Evolutionary conservation across 73 alveolate species (phyloP).

Genomic region (Paramecium caudatum): DNA sequence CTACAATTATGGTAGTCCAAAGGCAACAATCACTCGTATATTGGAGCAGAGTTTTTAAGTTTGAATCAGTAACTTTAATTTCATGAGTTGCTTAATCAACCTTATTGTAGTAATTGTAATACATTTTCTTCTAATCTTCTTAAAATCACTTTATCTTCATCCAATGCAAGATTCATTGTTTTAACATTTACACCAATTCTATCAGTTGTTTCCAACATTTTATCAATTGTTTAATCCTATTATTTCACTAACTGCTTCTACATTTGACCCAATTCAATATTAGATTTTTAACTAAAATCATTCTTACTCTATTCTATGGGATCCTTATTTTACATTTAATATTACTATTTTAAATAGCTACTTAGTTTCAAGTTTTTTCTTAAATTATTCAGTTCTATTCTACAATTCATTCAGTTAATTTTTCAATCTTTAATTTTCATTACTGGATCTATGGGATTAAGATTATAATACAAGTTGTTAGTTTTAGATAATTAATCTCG

Average conservation of each 20-base stretch:
- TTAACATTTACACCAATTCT: background rate
- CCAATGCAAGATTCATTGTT: background rate
- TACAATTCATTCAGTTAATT: background rate
- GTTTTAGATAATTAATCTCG: background rate
- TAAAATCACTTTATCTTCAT: conserved; percentile 24
- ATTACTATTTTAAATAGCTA: background rate
- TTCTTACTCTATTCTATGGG: too few species aligned
- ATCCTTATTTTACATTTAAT: background rate
- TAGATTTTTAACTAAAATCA: conserved; percentile 24
- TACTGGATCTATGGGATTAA: background rate
- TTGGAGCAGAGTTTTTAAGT: background rate
- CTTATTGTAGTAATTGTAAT: background rate
- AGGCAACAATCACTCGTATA: conserved; percentile 63
- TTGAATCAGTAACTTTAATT: conserved; percentile 14
- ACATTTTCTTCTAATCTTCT: conserved; percentile 59
- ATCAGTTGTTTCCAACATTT: conserved; percentile 33
- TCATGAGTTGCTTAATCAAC: conserved; percentile 38
- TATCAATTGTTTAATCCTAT: conserved; percentile 30
- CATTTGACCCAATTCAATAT: conserved; percentile 36
- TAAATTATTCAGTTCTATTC: conserved; percentile 8
- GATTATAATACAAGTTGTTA: background rate
- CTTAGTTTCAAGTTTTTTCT: background rate
- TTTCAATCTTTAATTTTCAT: background rate
- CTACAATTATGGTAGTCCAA: conserved; percentile 52
- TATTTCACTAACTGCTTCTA: background rate